A percentile compares a stretch with the other conserved stretches of the same genome.
phyloP scores from a whole-genome alignment of 2,329 filamentous ascomycete genomes.

The Teratosphaeria destructans region DNA sequence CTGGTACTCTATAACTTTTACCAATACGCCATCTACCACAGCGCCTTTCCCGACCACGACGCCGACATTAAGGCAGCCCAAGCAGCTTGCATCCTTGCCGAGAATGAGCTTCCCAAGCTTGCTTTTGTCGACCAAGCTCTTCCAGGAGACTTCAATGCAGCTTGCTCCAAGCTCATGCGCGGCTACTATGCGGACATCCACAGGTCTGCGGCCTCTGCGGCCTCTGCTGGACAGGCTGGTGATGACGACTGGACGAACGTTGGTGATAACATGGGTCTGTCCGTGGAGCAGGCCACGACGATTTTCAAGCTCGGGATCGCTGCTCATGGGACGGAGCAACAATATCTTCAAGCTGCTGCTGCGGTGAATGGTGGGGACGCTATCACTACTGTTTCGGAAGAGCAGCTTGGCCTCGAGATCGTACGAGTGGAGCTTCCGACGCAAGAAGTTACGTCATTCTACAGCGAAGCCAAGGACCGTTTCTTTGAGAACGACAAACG shows the following conservation, averaged over 20 bases:
- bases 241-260: constrained; percentile 25
- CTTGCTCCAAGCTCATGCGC: constrained; percentile 58
- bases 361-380: neutral
- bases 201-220: neutral
- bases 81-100: constrained; percentile 54
- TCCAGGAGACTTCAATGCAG: constrained; percentile 73
- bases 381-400: constrained; percentile 34
- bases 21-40: constrained; percentile 73
- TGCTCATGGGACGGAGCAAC: constrained; percentile 30
- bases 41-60: constrained; percentile 73
- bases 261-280: constrained; percentile 24
- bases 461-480: constrained; percentile 9
- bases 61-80: constrained; percentile 57
- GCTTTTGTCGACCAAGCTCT: constrained; percentile 43
- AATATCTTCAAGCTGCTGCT: constrained; percentile 4
- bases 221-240: neutral
- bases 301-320: constrained; percentile 43
- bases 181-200: constrained; percentile 33
- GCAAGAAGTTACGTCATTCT: constrained; percentile 29
- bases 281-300: constrained; percentile 36
- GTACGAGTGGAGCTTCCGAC: constrained; percentile 38
- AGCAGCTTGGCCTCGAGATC: constrained; percentile 53
- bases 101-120: constrained; percentile 55
- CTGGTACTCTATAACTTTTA: constrained; percentile 75
- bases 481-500: constrained; percentile 25